Percentiles rank a stretch among this genome's conserved stretches.
Conservation (phyloP, 2,329 filamentous ascomycete genomes). For the Talaromyces amestolkiae region DNA sequence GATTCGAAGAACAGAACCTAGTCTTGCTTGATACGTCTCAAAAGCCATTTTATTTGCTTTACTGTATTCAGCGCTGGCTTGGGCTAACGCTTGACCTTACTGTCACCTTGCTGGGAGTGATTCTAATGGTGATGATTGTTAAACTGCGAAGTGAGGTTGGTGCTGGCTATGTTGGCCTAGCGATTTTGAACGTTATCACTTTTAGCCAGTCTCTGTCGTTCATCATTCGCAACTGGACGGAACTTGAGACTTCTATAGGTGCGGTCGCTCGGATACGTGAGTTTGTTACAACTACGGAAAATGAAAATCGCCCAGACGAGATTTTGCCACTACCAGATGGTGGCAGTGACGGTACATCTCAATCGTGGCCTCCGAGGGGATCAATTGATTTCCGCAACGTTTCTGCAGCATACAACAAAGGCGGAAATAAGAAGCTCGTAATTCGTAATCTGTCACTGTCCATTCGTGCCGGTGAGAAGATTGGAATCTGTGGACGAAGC, state of each 20-base stretch:
- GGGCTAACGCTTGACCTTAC: conserved; percentile 51
- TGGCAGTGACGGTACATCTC: conserved; percentile 39
- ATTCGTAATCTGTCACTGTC: conserved; percentile 48
- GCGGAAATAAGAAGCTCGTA: conserved; percentile 31
- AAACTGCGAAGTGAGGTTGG: conserved; percentile 43
- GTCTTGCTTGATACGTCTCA: conserved; percentile 55
- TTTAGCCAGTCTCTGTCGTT: conserved; percentile 53
- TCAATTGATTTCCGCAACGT: conserved; percentile 44
- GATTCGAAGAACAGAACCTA: conserved; percentile 47
- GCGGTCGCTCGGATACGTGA: conserved; percentile 55
- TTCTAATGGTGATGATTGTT: conserved; percentile 52
- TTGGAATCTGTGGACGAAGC: conserved; percentile 42
- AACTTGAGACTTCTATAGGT: conserved; percentile 58
- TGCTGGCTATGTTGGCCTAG: conserved; percentile 53
- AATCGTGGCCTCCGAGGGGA: conserved; percentile 45
- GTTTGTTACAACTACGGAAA: conserved; percentile 45
- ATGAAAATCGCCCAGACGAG: conserved; percentile 11
- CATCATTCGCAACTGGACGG: conserved; percentile 54
- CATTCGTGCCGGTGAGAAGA: conserved; percentile 42
- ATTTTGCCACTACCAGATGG: background rate
- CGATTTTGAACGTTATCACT: conserved; percentile 53
- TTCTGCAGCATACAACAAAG: conserved; percentile 41
- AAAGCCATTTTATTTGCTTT: conserved; percentile 57
- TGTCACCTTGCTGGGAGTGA: conserved; percentile 48
- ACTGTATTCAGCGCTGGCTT: conserved; percentile 59